These are phyloP conservation scores for Ustilago cynodontis DNA, from an alignment of 1,284 basidiomycete species.

Conservation along the genomic window DNA sequence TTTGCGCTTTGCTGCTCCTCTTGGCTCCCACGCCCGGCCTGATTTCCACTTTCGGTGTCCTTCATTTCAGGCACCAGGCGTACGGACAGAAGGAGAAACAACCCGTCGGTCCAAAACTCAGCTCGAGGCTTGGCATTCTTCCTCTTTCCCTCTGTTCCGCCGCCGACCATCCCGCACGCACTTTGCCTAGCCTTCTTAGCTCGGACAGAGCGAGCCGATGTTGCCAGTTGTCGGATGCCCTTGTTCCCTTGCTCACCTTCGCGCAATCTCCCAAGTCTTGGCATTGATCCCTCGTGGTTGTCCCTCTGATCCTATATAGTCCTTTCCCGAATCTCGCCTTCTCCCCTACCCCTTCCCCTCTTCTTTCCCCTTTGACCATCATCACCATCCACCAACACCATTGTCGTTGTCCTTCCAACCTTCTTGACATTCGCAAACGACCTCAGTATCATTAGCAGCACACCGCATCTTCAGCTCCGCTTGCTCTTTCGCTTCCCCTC, in stretches of 20 bases:
- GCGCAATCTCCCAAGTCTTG: slow-evolving; percentile 22
- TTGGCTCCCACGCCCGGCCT: neutral
- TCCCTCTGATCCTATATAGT: slow-evolving; percentile 30
- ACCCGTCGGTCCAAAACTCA: slow-evolving; percentile 15
- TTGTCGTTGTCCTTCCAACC: neutral
- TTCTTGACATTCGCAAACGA: neutral
- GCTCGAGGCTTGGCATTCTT: slow-evolving; percentile 10
- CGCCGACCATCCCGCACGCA: slow-evolving; percentile 1
- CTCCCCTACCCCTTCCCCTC: slow-evolving; percentile 2
- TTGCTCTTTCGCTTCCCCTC: neutral
- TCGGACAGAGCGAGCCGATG: neutral
- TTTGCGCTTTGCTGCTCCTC: neutral
- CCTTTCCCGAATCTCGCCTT: neutral
- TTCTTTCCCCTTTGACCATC: slow-evolving; percentile 19
- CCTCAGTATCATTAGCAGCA: neutral
- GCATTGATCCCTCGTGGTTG: slow-evolving; percentile 38
- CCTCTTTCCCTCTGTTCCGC: neutral
- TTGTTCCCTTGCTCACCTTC: neutral
- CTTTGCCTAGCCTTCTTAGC: neutral
- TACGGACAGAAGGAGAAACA: neutral
- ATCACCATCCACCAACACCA: slow-evolving; percentile 6
- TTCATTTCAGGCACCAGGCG: neutral
- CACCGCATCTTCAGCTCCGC: neutral
- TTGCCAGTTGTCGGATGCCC: neutral
- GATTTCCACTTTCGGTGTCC: neutral